phyloP scores from a whole-genome alignment of 2,329 filamentous ascomycete species.

The Penicillium occitanis region DNA sequence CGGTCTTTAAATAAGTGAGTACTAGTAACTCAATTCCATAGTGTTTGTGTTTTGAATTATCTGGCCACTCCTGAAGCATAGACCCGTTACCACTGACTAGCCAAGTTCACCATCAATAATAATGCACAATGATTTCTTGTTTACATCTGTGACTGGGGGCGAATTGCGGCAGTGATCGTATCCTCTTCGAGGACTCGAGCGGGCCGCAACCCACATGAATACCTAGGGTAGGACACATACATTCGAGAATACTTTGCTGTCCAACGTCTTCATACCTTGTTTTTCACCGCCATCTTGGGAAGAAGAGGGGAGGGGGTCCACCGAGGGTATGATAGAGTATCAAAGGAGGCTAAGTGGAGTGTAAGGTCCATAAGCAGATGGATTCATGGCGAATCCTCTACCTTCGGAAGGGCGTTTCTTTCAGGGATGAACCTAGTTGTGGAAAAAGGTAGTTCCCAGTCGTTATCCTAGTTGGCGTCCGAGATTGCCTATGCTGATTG shows the following conservation, averaged over 20 bases:
- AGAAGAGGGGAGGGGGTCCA: neutral
- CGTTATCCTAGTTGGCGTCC: neutral
- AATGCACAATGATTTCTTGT: neutral
- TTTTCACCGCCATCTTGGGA: constrained; percentile 15
- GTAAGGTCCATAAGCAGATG: neutral
- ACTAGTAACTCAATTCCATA: neutral
- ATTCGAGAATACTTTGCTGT: constrained; percentile 13
- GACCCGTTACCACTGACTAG: neutral
- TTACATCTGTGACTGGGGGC: constrained; percentile 8
- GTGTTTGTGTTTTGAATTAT: neutral
- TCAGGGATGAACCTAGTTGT: constrained; percentile 21
- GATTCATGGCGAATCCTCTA: constrained; percentile 9
- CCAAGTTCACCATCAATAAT: neutral
- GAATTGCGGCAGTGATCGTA: constrained; percentile 3
- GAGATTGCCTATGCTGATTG: neutral
- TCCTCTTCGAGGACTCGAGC: neutral
- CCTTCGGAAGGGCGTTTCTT: neutral
- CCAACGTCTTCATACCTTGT: constrained; percentile 9
- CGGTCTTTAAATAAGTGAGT: neutral
- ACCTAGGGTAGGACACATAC: constrained; percentile 10
- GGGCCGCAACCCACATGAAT: neutral
- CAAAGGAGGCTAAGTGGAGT: constrained; percentile 14
- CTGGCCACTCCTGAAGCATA: neutral
- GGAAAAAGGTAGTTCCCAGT: neutral
- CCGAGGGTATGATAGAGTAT: neutral